These are phyloP conservation scores for Sanghuangporus sanghuang DNA, from an alignment of 1,284 basidiomycete species.

Conservation along the genomic window DNA sequence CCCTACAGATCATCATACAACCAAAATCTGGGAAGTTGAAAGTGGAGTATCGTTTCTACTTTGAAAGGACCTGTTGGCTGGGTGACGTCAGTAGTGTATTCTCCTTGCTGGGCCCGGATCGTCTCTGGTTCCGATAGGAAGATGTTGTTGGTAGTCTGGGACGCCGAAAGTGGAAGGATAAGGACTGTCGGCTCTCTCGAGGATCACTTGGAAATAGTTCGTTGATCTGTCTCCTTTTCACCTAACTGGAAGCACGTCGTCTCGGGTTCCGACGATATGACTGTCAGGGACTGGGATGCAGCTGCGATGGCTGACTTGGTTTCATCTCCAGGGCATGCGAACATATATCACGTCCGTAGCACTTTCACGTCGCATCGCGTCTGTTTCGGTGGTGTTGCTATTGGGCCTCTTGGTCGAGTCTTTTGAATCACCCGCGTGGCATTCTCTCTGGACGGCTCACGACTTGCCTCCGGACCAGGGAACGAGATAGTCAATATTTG, in stretches of 20 bases:
- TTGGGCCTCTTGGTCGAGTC: neutral
- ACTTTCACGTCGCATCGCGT: neutral
- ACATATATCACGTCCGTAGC: neutral
- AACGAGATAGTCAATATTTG: too few species aligned
- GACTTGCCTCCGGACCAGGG: constrained; percentile 6
- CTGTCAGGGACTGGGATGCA: constrained; percentile 16
- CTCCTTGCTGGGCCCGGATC: too few species aligned
- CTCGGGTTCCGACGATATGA: constrained; percentile 14
- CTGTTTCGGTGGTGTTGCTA: neutral
- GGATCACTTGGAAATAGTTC: constrained; percentile 18
- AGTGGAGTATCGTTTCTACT: neutral
- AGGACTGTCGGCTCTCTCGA: neutral
- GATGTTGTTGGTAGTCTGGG: neutral
- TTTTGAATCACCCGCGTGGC: constrained; percentile 5
- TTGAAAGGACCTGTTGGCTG: neutral
- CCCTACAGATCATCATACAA: neutral
- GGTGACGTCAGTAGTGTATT: too few species aligned
- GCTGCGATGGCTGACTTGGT: neutral
- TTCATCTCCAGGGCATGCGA: neutral
- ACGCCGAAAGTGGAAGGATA: neutral
- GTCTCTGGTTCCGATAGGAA: too few species aligned
- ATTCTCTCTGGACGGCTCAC: constrained; percentile 11
- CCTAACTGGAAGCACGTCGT: constrained; percentile 9
- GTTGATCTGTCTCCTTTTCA: constrained; percentile 16
- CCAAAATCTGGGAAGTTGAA: neutral